phyloP scores from a whole-genome alignment of 1,139 yeast species.

The Magnusiomyces tetraspermus region DNA sequence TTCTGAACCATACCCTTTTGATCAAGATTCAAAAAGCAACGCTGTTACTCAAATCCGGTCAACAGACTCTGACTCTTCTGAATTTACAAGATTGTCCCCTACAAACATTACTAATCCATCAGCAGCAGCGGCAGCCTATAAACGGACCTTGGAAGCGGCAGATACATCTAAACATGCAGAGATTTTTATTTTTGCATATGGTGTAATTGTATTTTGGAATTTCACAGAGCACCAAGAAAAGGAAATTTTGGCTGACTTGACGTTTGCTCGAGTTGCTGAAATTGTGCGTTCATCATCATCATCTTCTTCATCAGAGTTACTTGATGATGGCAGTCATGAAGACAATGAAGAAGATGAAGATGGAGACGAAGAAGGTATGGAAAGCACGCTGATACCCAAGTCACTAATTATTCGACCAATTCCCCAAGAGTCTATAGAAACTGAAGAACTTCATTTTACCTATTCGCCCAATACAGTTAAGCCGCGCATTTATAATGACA shows the following conservation, averaged over 20 bases:
- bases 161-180: constrained; percentile 77
- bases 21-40: no score
- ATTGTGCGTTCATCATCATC: not conserved
- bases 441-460: constrained; percentile 90
- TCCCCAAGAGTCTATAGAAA: constrained; percentile 84
- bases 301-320: not conserved
- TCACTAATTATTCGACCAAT: constrained; percentile 60
- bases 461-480: constrained; percentile 72
- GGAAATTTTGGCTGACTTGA: constrained; percentile 83
- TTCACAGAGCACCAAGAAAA: constrained; percentile 88
- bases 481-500: constrained; percentile 88
- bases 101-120: not conserved
- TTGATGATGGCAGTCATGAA: constrained; percentile 10
- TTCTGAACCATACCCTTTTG: no score
- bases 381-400: constrained; percentile 12
- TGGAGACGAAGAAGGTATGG: constrained; percentile 12
- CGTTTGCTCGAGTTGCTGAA: constrained; percentile 45
- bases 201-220: constrained; percentile 96
- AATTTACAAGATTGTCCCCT: not conserved
- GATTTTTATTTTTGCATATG: constrained; percentile 80
- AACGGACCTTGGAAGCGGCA: constrained; percentile 17
- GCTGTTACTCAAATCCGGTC: not conserved
- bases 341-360: constrained; percentile 7
- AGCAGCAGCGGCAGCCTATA: not conserved
- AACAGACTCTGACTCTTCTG: constrained; percentile 4